Conservation (phyloP, 257 asterid species). For the Fraxinus pennsylvanica region DNA sequence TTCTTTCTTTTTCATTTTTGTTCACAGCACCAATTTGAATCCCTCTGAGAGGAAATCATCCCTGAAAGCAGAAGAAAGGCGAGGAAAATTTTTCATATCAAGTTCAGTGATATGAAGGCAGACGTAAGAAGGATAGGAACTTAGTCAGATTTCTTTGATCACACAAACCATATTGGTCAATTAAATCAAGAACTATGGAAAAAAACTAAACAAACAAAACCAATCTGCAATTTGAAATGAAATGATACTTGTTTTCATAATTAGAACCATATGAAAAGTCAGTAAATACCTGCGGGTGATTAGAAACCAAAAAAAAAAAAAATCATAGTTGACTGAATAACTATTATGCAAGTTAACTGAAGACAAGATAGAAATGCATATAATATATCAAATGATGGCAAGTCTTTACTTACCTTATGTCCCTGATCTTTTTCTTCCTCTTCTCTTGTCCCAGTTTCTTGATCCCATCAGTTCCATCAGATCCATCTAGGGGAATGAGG, state of each 20-base stretch:
- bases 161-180: neutral
- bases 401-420: constrained; percentile 34
- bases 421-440: constrained; percentile 27
- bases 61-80: constrained; percentile 31
- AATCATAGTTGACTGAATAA: constrained; percentile 27
- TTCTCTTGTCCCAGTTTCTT: constrained; percentile 30
- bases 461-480: constrained; percentile 1
- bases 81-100: constrained; percentile 1
- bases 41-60: constrained; percentile 67
- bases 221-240: neutral
- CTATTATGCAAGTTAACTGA: constrained; percentile 26
- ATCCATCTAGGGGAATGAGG: constrained; percentile 43
- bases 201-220: neutral
- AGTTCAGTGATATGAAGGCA: neutral
- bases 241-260: neutral
- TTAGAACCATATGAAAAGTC: constrained; percentile 15
- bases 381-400: constrained; percentile 5
- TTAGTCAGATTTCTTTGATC: neutral
- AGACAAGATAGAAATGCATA: constrained; percentile 4
- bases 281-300: constrained; percentile 22
- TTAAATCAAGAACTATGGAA: neutral
- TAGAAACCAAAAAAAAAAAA: constrained; percentile 8
- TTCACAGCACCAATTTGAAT: constrained; percentile 62
- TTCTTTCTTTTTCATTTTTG: constrained; percentile 15
- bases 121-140: neutral